phyloP scores from a whole-genome alignment of 192 early-diverging fungal species.

The Podila verticillata region DNA sequence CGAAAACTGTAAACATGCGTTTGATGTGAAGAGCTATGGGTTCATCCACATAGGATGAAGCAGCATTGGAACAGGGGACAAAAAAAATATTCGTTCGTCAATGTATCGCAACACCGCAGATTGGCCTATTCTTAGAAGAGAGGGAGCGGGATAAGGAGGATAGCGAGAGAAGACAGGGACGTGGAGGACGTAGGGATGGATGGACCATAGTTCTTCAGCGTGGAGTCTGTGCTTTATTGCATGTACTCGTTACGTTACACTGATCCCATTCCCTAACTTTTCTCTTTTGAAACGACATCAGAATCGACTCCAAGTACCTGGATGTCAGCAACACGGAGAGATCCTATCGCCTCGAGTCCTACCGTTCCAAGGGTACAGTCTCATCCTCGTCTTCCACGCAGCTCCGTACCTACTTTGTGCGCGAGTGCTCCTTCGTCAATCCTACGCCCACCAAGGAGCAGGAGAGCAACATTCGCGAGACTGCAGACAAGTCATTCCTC shows the following conservation, averaged over 20 bases:
- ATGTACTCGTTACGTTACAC: no score
- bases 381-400: conserved; percentile 84
- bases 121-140: no score
- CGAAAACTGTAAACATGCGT: background rate
- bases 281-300: conserved; percentile 11
- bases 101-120: no score
- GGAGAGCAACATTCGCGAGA: conserved; percentile 80
- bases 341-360: conserved; percentile 96
- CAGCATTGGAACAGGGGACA: no score
- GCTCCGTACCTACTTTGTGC: conserved; percentile 95
- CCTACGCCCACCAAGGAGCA: conserved; percentile 77
- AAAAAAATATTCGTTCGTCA: no score
- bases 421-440: conserved; percentile 91
- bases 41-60: no score
- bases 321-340: conserved; percentile 74
- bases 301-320: conserved; percentile 92
- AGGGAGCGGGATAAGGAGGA: no score
- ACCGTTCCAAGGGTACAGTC: conserved; percentile 93
- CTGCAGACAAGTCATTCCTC: conserved; percentile 92
- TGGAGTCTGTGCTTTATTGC: background rate
- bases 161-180: no score
- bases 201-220: background rate
- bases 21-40: no score
- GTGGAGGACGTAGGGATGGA: no score
- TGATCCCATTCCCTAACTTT: no score